Evolutionary conservation across 1,284 basidiomycete genomes (phyloP), one percentile per base, ranked within the genome.

Genomic region (Lignosus rhinocerotis): DNA sequence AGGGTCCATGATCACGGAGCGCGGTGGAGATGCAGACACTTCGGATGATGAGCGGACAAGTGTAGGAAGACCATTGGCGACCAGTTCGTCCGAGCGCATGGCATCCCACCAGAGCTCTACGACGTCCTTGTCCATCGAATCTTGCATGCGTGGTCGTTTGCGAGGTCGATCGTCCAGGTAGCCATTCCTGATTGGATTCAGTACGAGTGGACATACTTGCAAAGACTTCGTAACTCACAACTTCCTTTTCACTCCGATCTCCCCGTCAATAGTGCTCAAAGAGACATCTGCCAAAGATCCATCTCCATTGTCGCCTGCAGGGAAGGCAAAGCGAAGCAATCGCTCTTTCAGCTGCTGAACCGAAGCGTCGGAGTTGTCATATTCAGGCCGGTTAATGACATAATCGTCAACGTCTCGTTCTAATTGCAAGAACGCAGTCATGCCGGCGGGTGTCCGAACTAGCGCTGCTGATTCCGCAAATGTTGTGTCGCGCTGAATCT

Each of bases 71-170:
- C 86, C 87, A 60, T 87, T 89, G 17, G 78, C 80, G 33, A 90
- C 72, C 34, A 92, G 75, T 5, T 75, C 67, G 60, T 88, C 83
- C 0, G 82, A 84, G 64, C 84, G 83, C 53, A 84, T 78, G 6
- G 84, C 87, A 36, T 81, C 77, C 90, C 90, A 92, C 90, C 90
- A 92, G 6, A 89, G 72, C 33, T 87, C 82, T 10, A 80, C 74
- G 3, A 79, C 68, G 19, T 83, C 79, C 39, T 64, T 70, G 31
- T 69, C 66, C 19, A 51, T 59, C 1, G 67, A 61, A 14, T 60
- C 52, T n/a, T 62, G 56, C 14, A 59, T 64, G 14, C 80, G 75
- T 11, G 68, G 65, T 21, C 80, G 79, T 66, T 84, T 82, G 46
- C 77, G 73, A n/a, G 78, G 77, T 39, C 77, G 74, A 43, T 68